Evolutionary conservation across 371 early-diverging fungal genomes (phyloP), one percentile per base, ranked within the genome.

Genomic region (Rhizopus sp.): DNA sequence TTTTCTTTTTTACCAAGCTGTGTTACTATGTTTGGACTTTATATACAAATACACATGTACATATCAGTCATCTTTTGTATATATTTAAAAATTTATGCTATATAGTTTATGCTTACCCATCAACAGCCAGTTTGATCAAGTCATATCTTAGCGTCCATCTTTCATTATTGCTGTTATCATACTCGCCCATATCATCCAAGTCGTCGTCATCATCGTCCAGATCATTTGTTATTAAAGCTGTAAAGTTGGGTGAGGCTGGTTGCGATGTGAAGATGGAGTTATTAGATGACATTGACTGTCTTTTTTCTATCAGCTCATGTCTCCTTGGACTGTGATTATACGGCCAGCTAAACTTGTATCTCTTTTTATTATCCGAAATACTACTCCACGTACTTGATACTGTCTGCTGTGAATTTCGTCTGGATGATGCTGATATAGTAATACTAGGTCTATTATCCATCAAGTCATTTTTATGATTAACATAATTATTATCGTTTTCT

Each of bases 81-180:
- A 40, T 48, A 54, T 50, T 17, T 45, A 50, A 41, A 10, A 37
- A 47, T 53, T 53, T 53, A 33, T 23, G 23, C 23, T 23, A 23
- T 23, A 23, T 23, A 23, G 0, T 58, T 32, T 60, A 9, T 52
- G 31, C 12, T 59, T 72, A 78, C 78, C 73, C 73, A 54, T 78
- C 70, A 4, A 75, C 39, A 15, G 75, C 75, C 7, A 78, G 41
- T 29, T 64, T 68, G 0, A 66, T 60, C 16, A 78, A 53, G 47
- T 78, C 78, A 41, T 73, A 64, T 53, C 73, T 69, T 9, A 75
- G 47, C 7, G 50, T 34, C 73, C 75, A 73, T 31, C 73, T 67
- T 39, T 72, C 63, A n/a, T 34, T 52, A 5, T 44, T 50, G 16
- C 42, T 45, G 0, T 45, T 40, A 23, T 23, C 23, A 23, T 23